Evolutionary conservation across 202 grass and related monocot species (phyloP).

Genomic region (Schoenoplectus triqueter): DNA sequence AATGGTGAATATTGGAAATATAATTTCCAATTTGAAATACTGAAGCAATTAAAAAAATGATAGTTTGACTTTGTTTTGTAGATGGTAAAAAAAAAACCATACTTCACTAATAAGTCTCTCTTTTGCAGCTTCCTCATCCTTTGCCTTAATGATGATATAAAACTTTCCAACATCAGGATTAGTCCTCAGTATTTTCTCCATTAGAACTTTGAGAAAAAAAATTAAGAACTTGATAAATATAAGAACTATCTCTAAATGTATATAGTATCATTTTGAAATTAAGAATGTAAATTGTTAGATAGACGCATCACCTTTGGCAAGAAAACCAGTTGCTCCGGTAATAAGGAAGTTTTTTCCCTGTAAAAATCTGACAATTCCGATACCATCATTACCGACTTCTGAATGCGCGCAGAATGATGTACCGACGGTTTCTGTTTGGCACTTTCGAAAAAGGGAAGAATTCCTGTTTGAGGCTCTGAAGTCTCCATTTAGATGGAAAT

Average conservation of each 20-base stretch:
- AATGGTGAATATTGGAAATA: too few relatives aligned
- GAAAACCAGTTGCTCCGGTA: slow-evolving; percentile 87
- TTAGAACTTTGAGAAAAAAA: neutral
- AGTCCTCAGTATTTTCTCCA: neutral
- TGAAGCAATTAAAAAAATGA: too few relatives aligned
- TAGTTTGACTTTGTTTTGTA: too few relatives aligned
- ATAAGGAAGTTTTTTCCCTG: slow-evolving; percentile 76
- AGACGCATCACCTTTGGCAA: slow-evolving; percentile 63
- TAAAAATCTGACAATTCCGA: slow-evolving; percentile 67
- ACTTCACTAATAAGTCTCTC: neutral
- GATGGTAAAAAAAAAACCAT: neutral
- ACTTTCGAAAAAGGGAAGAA: neutral
- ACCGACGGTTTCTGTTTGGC: neutral
- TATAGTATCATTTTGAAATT: too few relatives aligned
- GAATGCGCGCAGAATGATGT: neutral
- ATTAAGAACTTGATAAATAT: neutral
- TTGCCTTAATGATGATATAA: neutral
- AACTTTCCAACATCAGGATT: neutral
- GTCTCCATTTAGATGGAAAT: neutral
- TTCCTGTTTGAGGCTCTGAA: neutral
- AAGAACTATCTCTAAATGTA: neutral
- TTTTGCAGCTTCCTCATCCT: neutral
- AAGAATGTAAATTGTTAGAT: neutral
- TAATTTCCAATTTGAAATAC: too few relatives aligned
- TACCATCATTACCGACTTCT: slow-evolving; percentile 36